Base-by-base conservation (phyloP, 2,329 filamentous ascomycete genomes). In the Trichoderma semiorbis region DNA sequence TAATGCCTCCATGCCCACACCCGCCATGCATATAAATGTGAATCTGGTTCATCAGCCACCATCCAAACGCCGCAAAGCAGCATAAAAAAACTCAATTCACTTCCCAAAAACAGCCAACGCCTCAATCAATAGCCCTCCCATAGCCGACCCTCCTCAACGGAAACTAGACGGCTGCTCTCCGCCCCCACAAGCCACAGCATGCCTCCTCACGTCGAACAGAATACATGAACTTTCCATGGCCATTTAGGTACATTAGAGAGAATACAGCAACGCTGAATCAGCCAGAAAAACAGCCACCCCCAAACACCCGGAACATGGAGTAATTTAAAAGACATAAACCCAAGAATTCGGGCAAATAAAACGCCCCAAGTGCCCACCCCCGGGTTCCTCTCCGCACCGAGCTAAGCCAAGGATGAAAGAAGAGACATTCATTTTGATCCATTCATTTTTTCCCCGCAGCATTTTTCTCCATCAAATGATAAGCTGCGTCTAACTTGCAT, bases 111-210 rank as follows among this genome's bases (percentile, higher is more conserved):
- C 24, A 43, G 10, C 4, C 39, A 14, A 21, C 61, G 61, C 62
- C 62, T 64, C 62, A 50, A 32, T 50, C 62, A 32, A 50, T 64
- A 64, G 62, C 39, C 30, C 26, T n/a, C 39, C 16, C 39, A 64
- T 64, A 50, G 62, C 62, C 39, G 62, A 64, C 62, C 62, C 62
- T 64, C 39, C 39, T 47, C 61, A 8, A n/a, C 61, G 60, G 60
- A 28, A 47, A 63, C 60, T 43, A 63, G 21, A 16, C 34, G 14
- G 21, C n/a, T 32, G 16, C 24, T 39, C 34, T 28, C 60, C 24
- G 34, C 34, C 60, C 34, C 34, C 60, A 7, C 34, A 43, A 63
- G 34, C 60, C 60, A 63, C 34, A 43, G 5, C 21, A 36, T 36
- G n/a, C 7, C 34, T n/a, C 24, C 32, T 24, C 16, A 50, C 10